phyloP scores from a whole-genome alignment of 2,329 filamentous ascomycete species.

The Xylaria polymorpha region DNA sequence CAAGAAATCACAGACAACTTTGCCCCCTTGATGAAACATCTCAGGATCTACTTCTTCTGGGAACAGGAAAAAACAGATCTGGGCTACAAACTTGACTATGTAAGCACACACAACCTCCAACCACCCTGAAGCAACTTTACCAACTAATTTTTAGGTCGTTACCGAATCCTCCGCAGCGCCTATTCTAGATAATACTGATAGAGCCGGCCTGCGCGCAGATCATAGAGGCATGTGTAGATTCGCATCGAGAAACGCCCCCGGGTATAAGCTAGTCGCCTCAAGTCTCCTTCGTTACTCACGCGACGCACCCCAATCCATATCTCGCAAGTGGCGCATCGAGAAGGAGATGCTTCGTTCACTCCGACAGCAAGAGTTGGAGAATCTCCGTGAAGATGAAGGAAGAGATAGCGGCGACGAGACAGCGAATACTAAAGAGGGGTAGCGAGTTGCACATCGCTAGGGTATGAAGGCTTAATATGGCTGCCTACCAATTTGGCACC shows the following conservation, averaged over 20 bases:
- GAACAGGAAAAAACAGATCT: slow-evolving; percentile 33
- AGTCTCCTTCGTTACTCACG: slow-evolving; percentile 32
- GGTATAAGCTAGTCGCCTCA: slow-evolving; percentile 30
- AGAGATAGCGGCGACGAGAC: neutral
- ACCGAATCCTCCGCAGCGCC: slow-evolving; percentile 34
- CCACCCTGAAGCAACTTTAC: neutral
- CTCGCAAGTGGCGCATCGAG: slow-evolving; percentile 28
- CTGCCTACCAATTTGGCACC: no score
- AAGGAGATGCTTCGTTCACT: slow-evolving; percentile 25
- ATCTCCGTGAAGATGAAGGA: slow-evolving; percentile 18
- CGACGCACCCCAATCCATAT: slow-evolving; percentile 20
- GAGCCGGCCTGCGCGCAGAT: slow-evolving; percentile 27
- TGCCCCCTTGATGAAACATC: slow-evolving; percentile 29
- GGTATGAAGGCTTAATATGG: neutral
- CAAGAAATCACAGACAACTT: slow-evolving; percentile 37
- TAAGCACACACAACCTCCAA: neutral
- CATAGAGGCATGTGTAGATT: slow-evolving; percentile 36
- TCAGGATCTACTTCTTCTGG: slow-evolving; percentile 35
- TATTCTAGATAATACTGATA: slow-evolving; percentile 36
- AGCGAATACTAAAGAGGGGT: neutral
- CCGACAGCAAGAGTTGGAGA: slow-evolving; percentile 26
- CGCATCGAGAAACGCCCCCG: slow-evolving; percentile 24
- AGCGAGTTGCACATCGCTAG: neutral
- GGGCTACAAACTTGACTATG: slow-evolving; percentile 30
- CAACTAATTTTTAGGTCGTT: slow-evolving; percentile 5